Percentiles rank a stretch among this genome's conserved stretches.
Evolutionary conservation across 116 monocot genomes (phyloP).

Genomic region (Trichopus zeylanicus): DNA sequence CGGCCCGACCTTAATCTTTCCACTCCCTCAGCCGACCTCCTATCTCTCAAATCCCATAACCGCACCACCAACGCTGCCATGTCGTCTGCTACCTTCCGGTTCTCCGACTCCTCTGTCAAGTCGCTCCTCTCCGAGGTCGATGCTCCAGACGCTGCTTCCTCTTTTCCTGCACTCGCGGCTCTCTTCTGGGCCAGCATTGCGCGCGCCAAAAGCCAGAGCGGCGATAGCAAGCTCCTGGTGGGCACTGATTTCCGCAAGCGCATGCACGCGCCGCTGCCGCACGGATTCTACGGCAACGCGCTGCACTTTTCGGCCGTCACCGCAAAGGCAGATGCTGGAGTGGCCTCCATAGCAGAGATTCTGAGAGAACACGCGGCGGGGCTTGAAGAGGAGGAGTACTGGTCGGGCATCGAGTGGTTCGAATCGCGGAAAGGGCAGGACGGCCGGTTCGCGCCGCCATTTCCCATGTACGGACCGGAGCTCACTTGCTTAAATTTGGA

Average conservation of each 20-base stretch:
- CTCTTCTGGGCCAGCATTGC: slow-evolving; percentile 37
- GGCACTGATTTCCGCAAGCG: slow-evolving; percentile 62
- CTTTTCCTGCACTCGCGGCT: slow-evolving; percentile 43
- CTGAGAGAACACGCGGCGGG: slow-evolving; percentile 35
- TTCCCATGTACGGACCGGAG: slow-evolving; percentile 83
- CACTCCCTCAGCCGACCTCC: slow-evolving; percentile 18
- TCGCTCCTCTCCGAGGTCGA: slow-evolving; percentile 12
- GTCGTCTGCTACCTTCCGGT: slow-evolving; percentile 29
- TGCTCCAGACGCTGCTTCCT: slow-evolving; percentile 28
- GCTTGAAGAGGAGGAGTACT: slow-evolving; percentile 69
- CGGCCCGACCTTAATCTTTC: slow-evolving; percentile 27
- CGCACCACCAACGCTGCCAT: not conserved
- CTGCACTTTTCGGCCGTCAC: slow-evolving; percentile 48
- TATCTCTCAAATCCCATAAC: not conserved
- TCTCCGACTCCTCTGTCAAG: slow-evolving; percentile 25
- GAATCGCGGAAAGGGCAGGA: slow-evolving; percentile 9
- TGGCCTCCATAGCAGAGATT: slow-evolving; percentile 19
- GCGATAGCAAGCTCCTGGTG: slow-evolving; percentile 8
- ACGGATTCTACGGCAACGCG: slow-evolving; percentile 83
- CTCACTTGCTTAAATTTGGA: slow-evolving; percentile 60
- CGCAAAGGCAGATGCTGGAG: slow-evolving; percentile 12
- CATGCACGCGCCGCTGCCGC: slow-evolving; percentile 72
- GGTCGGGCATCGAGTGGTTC: slow-evolving; percentile 64
- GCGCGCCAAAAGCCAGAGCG: slow-evolving; percentile 3
- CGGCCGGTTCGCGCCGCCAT: slow-evolving; percentile 12